Conservation (phyloP, 371 early-diverging fungal species). For the Phascolomyces articulosus region DNA sequence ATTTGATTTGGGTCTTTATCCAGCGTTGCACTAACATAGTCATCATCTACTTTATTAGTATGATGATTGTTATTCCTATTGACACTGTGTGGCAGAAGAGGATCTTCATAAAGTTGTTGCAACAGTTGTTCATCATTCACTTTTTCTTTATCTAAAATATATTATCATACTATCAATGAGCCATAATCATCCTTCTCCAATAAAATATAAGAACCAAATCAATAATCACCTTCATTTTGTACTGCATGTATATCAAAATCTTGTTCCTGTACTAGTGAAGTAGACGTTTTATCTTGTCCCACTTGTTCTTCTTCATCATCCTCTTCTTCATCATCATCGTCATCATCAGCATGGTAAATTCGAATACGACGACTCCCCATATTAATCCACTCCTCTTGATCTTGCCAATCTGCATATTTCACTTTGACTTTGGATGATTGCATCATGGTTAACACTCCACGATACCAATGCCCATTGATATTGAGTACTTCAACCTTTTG, state of each 20-base stretch:
- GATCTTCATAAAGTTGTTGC: neutral
- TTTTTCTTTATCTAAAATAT: neutral
- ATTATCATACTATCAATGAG: no score
- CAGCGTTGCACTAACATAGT: slow-evolving; percentile 33
- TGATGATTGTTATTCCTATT: no score
- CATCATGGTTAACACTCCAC: slow-evolving; percentile 48
- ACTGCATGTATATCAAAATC: no score
- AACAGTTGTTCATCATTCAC: no score
- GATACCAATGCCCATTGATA: slow-evolving; percentile 56
- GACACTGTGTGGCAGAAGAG: neutral
- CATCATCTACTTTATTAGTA: slow-evolving; percentile 14
- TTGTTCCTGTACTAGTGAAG: no score
- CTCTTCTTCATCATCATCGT: slow-evolving; percentile 17
- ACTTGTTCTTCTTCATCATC: neutral
- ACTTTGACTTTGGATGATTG: slow-evolving; percentile 53
- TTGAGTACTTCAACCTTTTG: slow-evolving; percentile 51
- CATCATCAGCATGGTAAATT: neutral
- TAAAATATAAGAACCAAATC: no score
- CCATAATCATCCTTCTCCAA: no score
- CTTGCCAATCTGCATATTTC: slow-evolving; percentile 57
- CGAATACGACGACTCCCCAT: slow-evolving; percentile 47
- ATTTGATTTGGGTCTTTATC: slow-evolving; percentile 44
- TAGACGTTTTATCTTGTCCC: neutral
- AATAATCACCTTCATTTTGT: no score
- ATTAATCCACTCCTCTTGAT: slow-evolving; percentile 67